Conservation (phyloP, 2,329 filamentous ascomycete genomes). For the Curvularia verruculosa region DNA sequence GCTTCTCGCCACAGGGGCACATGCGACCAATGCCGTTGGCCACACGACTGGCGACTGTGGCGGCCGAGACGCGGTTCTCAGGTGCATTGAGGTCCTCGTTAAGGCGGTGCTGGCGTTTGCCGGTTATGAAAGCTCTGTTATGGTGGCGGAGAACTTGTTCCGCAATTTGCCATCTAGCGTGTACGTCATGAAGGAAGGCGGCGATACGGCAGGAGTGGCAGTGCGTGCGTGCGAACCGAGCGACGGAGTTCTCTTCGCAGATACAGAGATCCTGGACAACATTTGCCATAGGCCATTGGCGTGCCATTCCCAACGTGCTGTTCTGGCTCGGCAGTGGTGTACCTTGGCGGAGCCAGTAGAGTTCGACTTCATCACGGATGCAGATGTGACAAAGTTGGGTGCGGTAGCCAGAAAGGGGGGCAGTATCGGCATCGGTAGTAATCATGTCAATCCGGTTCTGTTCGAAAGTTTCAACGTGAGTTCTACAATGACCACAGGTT, state of each 20-base stretch:
- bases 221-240: background rate
- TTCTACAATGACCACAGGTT: background rate
- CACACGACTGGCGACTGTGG: background rate
- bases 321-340: background rate
- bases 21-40: background rate
- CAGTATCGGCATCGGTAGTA: background rate
- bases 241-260: background rate
- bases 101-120: background rate
- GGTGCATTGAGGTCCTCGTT: background rate
- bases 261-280: slow-evolving; percentile 1
- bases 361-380: slow-evolving; percentile 8
- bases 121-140: background rate
- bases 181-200: too few relatives aligned
- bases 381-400: slow-evolving; percentile 5
- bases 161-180: too few relatives aligned
- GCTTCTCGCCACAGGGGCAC: slow-evolving; percentile 4
- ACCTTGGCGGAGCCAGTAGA: slow-evolving; percentile 9
- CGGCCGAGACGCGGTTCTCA: background rate
- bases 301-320: background rate
- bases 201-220: background rate
- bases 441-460: background rate
- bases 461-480: background rate
- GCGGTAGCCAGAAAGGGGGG: background rate
- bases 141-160: background rate
- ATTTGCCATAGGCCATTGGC: background rate